These are phyloP conservation scores for Arthroderma uncinatum DNA, from an alignment of 2,329 filamentous ascomycete genomes.

Conservation along the genomic window DNA sequence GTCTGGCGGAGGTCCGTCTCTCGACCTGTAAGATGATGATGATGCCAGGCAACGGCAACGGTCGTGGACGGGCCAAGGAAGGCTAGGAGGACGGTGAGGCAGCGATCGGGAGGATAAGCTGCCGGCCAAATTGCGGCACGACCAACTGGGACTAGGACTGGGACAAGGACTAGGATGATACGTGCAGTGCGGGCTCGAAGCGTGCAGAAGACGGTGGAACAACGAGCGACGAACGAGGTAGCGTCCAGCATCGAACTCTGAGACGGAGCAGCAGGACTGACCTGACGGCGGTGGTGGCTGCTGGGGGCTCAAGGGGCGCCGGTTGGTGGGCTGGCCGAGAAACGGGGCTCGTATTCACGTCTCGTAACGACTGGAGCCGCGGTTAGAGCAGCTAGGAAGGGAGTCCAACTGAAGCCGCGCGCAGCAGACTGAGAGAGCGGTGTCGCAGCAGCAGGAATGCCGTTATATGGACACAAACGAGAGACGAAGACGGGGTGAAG, in stretches of 20 bases:
- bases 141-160: not conserved
- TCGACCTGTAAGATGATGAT: not conserved
- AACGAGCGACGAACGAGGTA: not conserved
- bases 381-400: not conserved
- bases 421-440: not conserved
- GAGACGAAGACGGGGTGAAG: not conserved
- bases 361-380: not conserved
- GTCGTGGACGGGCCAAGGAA: not conserved
- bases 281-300: no score
- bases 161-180: slow-evolving; percentile 1
- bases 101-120: not conserved
- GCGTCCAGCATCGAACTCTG: no score
- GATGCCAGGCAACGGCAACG: not conserved
- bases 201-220: slow-evolving; percentile 4
- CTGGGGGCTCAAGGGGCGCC: not conserved
- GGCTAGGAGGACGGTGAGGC: not conserved
- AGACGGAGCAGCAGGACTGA: no score
- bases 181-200: not conserved
- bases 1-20: not conserved
- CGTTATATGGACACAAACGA: not conserved
- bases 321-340: not conserved
- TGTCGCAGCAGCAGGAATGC: not conserved
- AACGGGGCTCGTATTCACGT: not conserved
- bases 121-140: not conserved
- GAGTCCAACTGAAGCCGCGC: not conserved